Evolutionary conservation across 306 rosid species (phyloP).

Genomic region (Cicer judaicum): DNA sequence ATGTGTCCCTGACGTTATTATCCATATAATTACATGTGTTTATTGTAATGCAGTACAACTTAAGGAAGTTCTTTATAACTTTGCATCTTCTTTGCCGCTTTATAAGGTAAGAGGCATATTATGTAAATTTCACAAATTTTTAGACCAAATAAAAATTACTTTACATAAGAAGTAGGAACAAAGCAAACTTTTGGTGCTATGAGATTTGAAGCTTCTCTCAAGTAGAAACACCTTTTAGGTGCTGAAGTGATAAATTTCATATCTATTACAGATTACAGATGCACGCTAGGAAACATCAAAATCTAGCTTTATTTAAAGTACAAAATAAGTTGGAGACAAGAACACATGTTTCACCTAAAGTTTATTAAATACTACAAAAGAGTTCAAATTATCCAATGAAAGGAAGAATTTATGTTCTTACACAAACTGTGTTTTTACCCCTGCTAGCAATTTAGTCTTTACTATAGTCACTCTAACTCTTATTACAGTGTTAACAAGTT

Average conservation of each 20-base stretch:
- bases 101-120: conserved; percentile 30
- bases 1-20: conserved; percentile 36
- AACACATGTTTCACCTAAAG: conserved; percentile 49
- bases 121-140: conserved; percentile 25
- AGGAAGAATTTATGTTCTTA: conserved; percentile 27
- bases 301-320: conserved; percentile 44
- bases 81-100: conserved; percentile 40
- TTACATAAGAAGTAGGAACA: neutral
- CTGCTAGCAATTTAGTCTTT: too few species aligned
- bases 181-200: neutral
- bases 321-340: conserved; percentile 44
- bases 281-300: conserved; percentile 49
- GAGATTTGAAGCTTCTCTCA: conserved; percentile 29
- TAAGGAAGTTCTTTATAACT: conserved; percentile 35
- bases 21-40: conserved; percentile 14
- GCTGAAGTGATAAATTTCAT: conserved; percentile 39
- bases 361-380: conserved; percentile 36
- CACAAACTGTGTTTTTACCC: conserved; percentile 9
- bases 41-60: conserved; percentile 9
- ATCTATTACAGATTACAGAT: conserved; percentile 25
- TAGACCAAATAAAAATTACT: neutral
- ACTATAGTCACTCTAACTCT: too few species aligned
- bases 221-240: conserved; percentile 37
- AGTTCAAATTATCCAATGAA: conserved; percentile 25
- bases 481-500: neutral